These are phyloP conservation scores for Linnemannia schmuckeri DNA, from an alignment of 192 early-diverging fungal genomes.

Conservation along the genomic window DNA sequence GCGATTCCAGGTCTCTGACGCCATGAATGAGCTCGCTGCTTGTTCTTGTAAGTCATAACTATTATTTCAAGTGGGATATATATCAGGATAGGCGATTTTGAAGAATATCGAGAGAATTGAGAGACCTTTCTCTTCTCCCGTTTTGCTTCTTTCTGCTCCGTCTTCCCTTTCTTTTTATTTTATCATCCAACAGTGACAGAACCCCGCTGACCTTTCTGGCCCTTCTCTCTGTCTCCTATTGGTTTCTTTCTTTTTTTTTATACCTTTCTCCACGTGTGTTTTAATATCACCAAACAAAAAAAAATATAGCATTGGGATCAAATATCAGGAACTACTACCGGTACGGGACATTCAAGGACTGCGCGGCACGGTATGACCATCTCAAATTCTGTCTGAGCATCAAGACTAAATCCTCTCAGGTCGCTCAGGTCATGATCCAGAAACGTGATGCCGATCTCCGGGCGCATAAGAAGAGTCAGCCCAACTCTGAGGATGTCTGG, in stretches of 20 bases:
- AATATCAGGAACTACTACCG: constrained; percentile 64
- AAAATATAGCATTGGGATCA: constrained; percentile 55
- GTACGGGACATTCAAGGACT: constrained; percentile 60
- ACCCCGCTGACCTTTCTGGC: background rate
- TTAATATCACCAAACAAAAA: background rate
- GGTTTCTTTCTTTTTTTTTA: background rate
- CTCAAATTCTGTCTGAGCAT: constrained; percentile 62
- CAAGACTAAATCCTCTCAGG: constrained; percentile 58
- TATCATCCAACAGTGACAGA: too few species aligned
- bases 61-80: too few species aligned
- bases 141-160: too few species aligned
- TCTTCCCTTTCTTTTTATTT: too few species aligned
- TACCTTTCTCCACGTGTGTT: background rate
- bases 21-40: constrained; percentile 39
- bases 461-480: constrained; percentile 31
- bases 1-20: constrained; percentile 40
- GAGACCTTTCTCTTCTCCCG: too few species aligned
- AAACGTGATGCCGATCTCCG: constrained; percentile 34
- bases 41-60: constrained; percentile 35
- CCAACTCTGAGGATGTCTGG: constrained; percentile 66
- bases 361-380: constrained; percentile 55
- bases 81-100: too few species aligned
- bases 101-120: too few species aligned
- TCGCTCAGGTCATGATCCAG: constrained; percentile 60
- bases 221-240: background rate